Evolutionary conservation across 495 filamentous ascomycete genomes (phyloP), one percentile per base, ranked within the genome.

Genomic region (Hypoxylon lienhwacheense): DNA sequence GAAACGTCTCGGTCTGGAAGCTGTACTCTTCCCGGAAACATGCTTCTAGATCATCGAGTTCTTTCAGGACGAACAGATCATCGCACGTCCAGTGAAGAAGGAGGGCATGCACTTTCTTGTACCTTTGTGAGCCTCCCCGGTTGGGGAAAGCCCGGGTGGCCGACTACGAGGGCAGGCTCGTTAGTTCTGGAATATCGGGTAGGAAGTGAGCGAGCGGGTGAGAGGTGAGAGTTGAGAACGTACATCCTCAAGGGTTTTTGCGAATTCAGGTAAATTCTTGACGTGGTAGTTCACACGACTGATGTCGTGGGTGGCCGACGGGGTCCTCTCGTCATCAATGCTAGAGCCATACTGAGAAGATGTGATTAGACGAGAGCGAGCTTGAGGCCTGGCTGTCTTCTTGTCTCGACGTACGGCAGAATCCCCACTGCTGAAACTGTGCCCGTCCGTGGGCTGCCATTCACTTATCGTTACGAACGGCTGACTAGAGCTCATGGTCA

Each of bases 21-120:
- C 53, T 59, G 56, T 80, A 81, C 17, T 74, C 67, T 32, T 75
- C 66, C 11, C 67, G 67, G n/a, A 82, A 56, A 37, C 78, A 76
- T 33, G 69, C 70, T 33, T 74, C 73, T 32, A 82, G 57, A 14
- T 77, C 74, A 53, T 76, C 69, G 20, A 80, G 66, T 64, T 80
- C 77, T 16, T 72, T 74, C 1, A 77, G 63, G 12, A 80, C 75
- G 42, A 78, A 77, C 43, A 81, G 59, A 54, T 81, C 77, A 44
- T 81, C 79, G 35, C 71, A 76, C 29, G 71, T 70, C 80, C 80
- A 83, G 61, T 78, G 76, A 15, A 83, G 64, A 56, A 81, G 71
- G 35, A 83, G 55, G 7, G 66, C 75, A 29, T 74, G 71, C 14
- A 83, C 79, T 39, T 77, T 72, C 44, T 63, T 70, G 59, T 81